Percentiles rank a stretch among this genome's conserved stretches.
These are phyloP conservation scores for Solanum sejunctum DNA, from an alignment of 257 asterid species.

Conservation along the genomic window DNA sequence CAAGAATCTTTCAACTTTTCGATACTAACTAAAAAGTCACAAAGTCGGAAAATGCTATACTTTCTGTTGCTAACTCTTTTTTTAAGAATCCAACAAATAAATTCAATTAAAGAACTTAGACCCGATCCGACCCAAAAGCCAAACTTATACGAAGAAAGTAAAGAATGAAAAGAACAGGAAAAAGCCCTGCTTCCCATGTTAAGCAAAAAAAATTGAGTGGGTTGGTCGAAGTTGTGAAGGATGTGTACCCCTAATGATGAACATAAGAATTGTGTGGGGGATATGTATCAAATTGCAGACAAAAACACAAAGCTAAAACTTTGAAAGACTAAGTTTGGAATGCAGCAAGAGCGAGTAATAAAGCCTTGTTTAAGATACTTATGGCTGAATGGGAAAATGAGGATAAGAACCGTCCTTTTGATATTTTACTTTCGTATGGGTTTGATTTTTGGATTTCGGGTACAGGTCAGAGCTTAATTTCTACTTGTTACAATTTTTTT, in stretches of 20 bases:
- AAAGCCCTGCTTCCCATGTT: too few species aligned
- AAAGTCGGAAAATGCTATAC: too few species aligned
- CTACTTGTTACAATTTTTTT: not conserved
- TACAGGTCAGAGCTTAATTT: not conserved
- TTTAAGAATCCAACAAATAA: not conserved
- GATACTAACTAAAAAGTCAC: too few species aligned
- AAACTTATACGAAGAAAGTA: not conserved
- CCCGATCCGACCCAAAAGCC: not conserved
- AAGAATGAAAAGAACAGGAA: not conserved
- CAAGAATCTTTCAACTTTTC: too few species aligned
- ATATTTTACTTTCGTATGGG: not conserved
- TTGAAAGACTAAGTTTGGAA: not conserved
- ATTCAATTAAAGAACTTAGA: too few species aligned
- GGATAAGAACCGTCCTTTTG: not conserved
- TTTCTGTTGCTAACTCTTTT: not conserved
- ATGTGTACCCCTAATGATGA: not conserved
- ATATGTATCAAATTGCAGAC: not conserved
- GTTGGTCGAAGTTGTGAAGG: not conserved
- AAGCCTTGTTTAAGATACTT: not conserved
- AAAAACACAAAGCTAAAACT: not conserved
- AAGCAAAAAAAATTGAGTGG: not conserved
- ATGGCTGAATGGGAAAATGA: not conserved
- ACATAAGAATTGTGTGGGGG: not conserved
- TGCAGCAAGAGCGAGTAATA: not conserved
- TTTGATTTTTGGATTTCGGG: not conserved